Percentiles rank a stretch among this genome's conserved stretches.
These are phyloP conservation scores for Massariosphaeria phaeospora DNA, from an alignment of 495 filamentous ascomycete genomes.

Conservation along the genomic window DNA sequence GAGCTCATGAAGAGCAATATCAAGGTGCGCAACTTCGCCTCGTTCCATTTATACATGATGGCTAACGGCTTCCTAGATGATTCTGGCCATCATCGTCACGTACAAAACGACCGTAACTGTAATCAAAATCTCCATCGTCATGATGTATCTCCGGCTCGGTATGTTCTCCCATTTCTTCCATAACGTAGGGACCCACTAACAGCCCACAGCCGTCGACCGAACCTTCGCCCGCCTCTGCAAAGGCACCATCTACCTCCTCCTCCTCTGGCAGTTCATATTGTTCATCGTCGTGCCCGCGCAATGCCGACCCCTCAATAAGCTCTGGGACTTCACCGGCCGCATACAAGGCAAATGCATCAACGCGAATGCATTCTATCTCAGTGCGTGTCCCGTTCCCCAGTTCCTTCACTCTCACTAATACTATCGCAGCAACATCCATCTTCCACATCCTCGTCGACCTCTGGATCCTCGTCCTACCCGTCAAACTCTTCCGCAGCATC, in stretches of 20 bases:
- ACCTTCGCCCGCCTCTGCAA: slow-evolving; percentile 18
- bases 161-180: background rate
- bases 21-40: slow-evolving; percentile 2
- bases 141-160: slow-evolving; percentile 50
- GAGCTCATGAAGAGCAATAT: slow-evolving; percentile 35
- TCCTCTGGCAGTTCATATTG: slow-evolving; percentile 34
- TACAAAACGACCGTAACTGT: slow-evolving; percentile 15
- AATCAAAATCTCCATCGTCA: slow-evolving; percentile 46
- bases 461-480: slow-evolving; percentile 49
- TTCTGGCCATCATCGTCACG: slow-evolving; percentile 6
- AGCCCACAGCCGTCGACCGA: background rate
- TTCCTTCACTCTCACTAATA: background rate
- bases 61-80: background rate
- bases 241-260: slow-evolving; percentile 37
- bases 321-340: slow-evolving; percentile 44
- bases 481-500: slow-evolving; percentile 44
- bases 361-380: slow-evolving; percentile 47
- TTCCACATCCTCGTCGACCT: slow-evolving; percentile 52
- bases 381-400: slow-evolving; percentile 29
- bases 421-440: slow-evolving; percentile 41
- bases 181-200: background rate
- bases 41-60: background rate
- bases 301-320: slow-evolving; percentile 43
- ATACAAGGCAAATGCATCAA: slow-evolving; percentile 45
- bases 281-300: slow-evolving; percentile 42